Percentiles rank a stretch among this genome's conserved stretches.
Evolutionary conservation across 768 basidiomycete genomes (phyloP).

Genomic region (Suillus cothurnatus): DNA sequence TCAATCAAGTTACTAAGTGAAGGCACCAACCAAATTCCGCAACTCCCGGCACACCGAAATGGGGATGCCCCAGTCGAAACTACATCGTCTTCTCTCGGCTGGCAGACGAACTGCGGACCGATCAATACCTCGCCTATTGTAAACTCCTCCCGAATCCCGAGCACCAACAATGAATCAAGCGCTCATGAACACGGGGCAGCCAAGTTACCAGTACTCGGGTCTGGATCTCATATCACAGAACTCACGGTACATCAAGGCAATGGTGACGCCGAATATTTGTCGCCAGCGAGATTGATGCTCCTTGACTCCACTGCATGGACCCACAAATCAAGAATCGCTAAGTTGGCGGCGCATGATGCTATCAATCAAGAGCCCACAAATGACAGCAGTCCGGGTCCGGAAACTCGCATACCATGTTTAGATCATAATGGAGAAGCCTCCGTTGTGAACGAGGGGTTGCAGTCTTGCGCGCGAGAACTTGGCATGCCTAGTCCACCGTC

Average conservation of each 20-base stretch:
- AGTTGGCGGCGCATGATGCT: no score
- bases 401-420: neutral
- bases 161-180: neutral
- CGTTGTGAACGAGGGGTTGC: neutral
- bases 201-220: neutral
- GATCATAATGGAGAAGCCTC: neutral
- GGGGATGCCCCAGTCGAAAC: neutral
- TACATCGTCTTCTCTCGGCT: neutral
- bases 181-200: no score
- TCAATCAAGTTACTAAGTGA: neutral
- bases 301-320: neutral
- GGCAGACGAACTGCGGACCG: neutral
- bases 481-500: neutral
- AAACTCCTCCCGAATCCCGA: neutral
- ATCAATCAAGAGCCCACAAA: neutral
- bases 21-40: neutral
- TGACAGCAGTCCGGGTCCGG: neutral
- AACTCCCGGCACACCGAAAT: neutral
- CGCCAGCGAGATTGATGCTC: neutral
- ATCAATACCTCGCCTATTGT: neutral
- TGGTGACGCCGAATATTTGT: neutral
- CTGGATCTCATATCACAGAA: slow-evolving; percentile 1
- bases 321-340: neutral
- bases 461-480: neutral
- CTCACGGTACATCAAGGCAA: neutral